Conservation (phyloP, 2,329 filamentous ascomycete genomes). For the Leptographium flavum region DNA sequence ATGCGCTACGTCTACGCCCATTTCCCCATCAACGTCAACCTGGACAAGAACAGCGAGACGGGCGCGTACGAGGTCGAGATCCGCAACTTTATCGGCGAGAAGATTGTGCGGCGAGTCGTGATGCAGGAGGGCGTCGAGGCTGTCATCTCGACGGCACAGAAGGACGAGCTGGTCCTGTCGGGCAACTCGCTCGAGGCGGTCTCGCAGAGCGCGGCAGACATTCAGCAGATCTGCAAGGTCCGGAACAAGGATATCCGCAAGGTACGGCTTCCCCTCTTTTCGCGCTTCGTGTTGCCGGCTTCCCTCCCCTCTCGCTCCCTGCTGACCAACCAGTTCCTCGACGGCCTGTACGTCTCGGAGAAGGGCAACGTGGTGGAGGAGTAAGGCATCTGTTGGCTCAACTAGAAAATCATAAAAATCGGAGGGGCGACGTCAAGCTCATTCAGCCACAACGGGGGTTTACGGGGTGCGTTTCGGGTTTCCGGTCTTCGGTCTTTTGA, state of each 20-base stretch:
- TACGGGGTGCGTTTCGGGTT: conserved; percentile 2
- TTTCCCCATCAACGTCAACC: conserved; percentile 99
- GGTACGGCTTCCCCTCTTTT: conserved; percentile 28
- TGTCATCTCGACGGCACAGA: conserved; percentile 77
- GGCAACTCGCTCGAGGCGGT: conserved; percentile 97
- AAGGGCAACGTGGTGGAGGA: conserved; percentile 84
- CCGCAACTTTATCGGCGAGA: conserved; percentile 99
- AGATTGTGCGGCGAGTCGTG: conserved; percentile 84
- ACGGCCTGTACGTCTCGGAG: conserved; percentile 99
- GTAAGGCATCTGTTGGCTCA: conserved; percentile 17
- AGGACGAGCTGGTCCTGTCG: conserved; percentile 88
- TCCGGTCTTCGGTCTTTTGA: conserved; percentile 3
- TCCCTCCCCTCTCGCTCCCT: background rate
- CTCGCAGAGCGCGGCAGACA: conserved; percentile 95
- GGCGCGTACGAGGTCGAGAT: conserved; percentile 89
- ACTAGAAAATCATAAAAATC: conserved; percentile 1
- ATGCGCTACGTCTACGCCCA: conserved; percentile 99
- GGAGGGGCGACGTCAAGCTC: background rate
- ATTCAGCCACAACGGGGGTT: background rate
- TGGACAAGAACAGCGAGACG: conserved; percentile 91
- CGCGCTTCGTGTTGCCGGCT: background rate
- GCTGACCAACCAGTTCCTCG: conserved; percentile 62
- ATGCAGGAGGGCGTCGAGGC: conserved; percentile 88
- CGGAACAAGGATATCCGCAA: conserved; percentile 99
- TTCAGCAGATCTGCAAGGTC: conserved; percentile 99